Base-by-base conservation (phyloP, 2,329 filamentous ascomycete genomes). In the Colletotrichum incanum region DNA sequence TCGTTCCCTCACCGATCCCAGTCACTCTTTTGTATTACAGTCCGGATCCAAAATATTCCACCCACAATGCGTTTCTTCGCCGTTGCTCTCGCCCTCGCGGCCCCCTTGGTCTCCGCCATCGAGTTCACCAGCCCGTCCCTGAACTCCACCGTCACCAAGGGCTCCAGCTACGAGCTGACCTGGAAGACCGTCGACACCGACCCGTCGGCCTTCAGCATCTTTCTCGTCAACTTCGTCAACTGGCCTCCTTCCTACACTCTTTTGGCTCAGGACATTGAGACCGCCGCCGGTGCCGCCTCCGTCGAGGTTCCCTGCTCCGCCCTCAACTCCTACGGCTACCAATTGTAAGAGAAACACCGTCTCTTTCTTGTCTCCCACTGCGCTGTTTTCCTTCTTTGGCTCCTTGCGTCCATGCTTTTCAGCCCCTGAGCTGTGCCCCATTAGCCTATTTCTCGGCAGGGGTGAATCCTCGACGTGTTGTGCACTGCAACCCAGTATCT, bases 171-270 rank as follows among this genome's bases (percentile, higher is more conserved):
- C 74, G 76, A 76, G 50, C 78, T 84, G 49, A 76, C 77, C 41
- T 84, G 83, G 83, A 75, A 76, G 56, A 79, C 76, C 28, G 83
- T 84, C 67, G 81, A 84, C 73, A 84, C 82, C 16, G 83, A 85
- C 74, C 81, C 83, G 23, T 73, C 77, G 43, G 71, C 65, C 49
- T 81, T 85, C 78, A 82, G 81, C 76, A 75, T 85, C 74, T 84
- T 81, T 74, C 80, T 85, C 65, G 82, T 83, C 79, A 84, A 85
- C 81, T 85, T 85, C 75, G 80, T 83, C 73, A 80, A 83, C 76
- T 85, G 81, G 80, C 83, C 83, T 49, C 83, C 83, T 8, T 80
- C 76, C 72, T 84, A 84, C 74, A 77, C 79, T 45, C 77, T 80
- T 8, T 71, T 84, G 67, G 82, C 80, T n/a, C 69, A 77, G 39